Conservation (phyloP, 352 stramenopile species). For the Pythium plurisporium region DNA sequence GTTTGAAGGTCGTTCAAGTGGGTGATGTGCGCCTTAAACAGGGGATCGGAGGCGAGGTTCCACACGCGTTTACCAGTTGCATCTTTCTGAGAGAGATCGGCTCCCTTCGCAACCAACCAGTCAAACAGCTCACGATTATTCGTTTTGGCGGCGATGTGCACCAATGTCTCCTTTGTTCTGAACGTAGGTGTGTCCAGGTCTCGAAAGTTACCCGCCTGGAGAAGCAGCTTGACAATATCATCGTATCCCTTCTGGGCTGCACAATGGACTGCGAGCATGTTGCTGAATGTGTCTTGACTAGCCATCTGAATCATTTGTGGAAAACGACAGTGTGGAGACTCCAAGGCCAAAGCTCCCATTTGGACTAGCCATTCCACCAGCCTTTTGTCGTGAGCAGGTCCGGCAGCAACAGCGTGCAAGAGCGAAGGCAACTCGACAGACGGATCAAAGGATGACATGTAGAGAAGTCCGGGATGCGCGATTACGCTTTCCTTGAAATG, state of each 20-base stretch:
- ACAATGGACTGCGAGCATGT: not conserved
- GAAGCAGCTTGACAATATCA: not conserved
- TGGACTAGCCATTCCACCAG: not conserved
- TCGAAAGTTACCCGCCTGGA: not conserved
- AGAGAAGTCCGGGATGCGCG: too few species aligned
- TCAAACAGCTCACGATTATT: conserved; percentile 1
- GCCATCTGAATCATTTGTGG: not conserved
- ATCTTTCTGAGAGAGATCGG: not conserved
- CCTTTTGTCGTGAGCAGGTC: not conserved
- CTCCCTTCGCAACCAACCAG: not conserved
- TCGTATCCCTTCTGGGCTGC: not conserved
- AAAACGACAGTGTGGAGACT: not conserved
- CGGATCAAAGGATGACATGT: too few species aligned
- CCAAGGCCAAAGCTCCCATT: not conserved
- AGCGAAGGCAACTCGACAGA: not conserved
- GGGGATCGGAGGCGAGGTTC: not conserved
- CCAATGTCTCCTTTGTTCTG: not conserved
- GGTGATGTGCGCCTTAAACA: not conserved
- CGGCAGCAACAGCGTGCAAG: not conserved
- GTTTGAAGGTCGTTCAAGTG: not conserved
- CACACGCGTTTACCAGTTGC: conserved; percentile 1
- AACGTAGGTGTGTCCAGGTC: not conserved
- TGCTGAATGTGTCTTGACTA: not conserved
- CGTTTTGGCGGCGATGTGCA: not conserved
- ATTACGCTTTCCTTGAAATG: too few species aligned